Evolutionary conservation across 352 stramenopile genomes (phyloP).

Genomic region (Phytophthora macrochlamydospora): DNA sequence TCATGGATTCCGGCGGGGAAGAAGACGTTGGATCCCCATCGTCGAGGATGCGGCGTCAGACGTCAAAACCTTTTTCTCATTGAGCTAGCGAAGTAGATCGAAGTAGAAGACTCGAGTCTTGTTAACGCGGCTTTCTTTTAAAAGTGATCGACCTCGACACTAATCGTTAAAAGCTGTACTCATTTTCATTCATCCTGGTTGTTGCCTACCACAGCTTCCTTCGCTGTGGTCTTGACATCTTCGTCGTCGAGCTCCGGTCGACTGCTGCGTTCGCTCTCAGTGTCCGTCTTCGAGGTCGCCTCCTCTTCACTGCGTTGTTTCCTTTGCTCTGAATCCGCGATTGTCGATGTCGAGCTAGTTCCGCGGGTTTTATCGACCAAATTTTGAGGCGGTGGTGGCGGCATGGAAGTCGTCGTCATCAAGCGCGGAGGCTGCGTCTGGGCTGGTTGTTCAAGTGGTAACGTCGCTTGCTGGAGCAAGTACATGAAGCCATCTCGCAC

Average conservation of each 20-base stretch:
- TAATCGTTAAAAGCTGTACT: constrained; percentile 30
- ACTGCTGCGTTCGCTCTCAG: constrained; percentile 17
- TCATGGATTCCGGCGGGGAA: constrained; percentile 31
- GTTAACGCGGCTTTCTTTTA: background rate
- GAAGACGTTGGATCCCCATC: constrained; percentile 35
- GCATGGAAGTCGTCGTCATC: constrained; percentile 19
- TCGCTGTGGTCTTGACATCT: constrained; percentile 15
- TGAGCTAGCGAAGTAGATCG: constrained; percentile 3
- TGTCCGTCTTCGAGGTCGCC: too few species aligned
- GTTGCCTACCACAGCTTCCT: constrained; percentile 19
- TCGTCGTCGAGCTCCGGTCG: constrained; percentile 31
- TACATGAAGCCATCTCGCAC: constrained; percentile 71
- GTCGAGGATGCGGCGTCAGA: constrained; percentile 35
- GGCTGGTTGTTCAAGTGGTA: constrained; percentile 43
- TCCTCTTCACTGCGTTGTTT: constrained; percentile 6
- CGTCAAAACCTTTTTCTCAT: constrained; percentile 22
- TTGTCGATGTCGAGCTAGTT: constrained; percentile 10
- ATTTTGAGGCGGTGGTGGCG: constrained; percentile 14
- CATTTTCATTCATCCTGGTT: constrained; percentile 39
- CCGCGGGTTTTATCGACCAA: constrained; percentile 5
- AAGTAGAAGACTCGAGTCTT: background rate
- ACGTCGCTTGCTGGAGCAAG: constrained; percentile 66
- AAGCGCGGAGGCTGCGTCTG: constrained; percentile 20
- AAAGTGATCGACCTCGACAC: constrained; percentile 1
- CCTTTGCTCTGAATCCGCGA: constrained; percentile 18